Base-by-base conservation (phyloP, 2,329 filamentous ascomycete species). In the Lasiodiplodia gonubiensis region DNA sequence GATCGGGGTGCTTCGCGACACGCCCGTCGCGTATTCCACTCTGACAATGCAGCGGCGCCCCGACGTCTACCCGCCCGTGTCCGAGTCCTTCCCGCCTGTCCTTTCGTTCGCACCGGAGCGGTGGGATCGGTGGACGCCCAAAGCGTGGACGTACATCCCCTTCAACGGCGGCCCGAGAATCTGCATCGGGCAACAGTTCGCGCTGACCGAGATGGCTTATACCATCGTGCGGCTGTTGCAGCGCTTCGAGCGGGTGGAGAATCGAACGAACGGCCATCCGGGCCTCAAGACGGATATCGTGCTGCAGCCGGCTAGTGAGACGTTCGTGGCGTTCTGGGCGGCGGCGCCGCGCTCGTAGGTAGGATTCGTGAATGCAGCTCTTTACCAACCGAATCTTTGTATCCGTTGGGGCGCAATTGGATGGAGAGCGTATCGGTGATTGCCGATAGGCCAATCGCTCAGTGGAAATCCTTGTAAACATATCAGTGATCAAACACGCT, bases 141-240 rank as follows among this genome's bases (percentile, higher is more conserved):
- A 82, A 70, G 71, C 72, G 14, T 86, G 83, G 83, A 81, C 81
- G 1, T 84, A 70, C 70, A 63, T 68, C 2, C 82, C 82, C 0
- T 84, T 84, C 70, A 83, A 84, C 60, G 82, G 81, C 3, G 81
- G 82, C 0, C 82, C 82, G 3, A 70, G 83, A 1, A 83, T 84
- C n/a, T 85, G 83, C 68, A 80, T 85, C 42, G 83, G 83, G 0
- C 82, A 84, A 75, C 81, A 84, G 67, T 85, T 85, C 70, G 83
- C 83, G 14, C 74, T 84, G 30, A 84, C 82, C 0, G 83, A 84
- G 70, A 81, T 84, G 79, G 82, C 75, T 2, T 85, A 84, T 68
- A 83, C 81, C 8, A 73, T 83, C 23, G 81, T 82, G 14, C 74
- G 83, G 27, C 73, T 84, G 25, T 72, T 84, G 65, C 83, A 85